Base-by-base conservation (phyloP, 805 yeast species). In the Kodamaea sagamina region DNA sequence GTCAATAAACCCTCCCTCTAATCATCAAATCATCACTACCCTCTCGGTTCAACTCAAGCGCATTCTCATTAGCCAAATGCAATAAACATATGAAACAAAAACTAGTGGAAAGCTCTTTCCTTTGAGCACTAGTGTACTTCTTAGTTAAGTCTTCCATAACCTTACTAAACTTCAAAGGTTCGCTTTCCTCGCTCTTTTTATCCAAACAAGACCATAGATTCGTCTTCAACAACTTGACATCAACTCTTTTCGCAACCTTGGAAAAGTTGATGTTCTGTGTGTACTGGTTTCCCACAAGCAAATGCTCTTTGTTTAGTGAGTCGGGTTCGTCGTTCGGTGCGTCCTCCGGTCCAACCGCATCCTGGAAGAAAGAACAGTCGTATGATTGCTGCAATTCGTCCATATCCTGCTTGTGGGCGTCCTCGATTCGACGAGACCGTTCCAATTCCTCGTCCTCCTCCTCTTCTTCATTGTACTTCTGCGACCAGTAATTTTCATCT, bases 361-460 rank as follows among this genome's bases (percentile, higher is more conserved):
- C 41, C 22, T 43, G 41, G 39, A 56, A 49, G 39, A 48, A 51
- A n/a, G 51, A 39, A 12, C 43, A 47, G 29, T 42, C 35, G 43
- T 51, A 25, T 25, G 59, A 55, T 32, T 54, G 54, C 13, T 57
- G 58, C 12, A 55, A 47, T 32, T 56, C 61, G 9, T 47, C 47
- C 19, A 49, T 36, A 38, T 54, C 59, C 25, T 47, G 44, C 27
- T 42, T 36, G 13, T 36, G 25, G 38, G 28, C 29, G 18, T 43
- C 49, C n/a, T 44, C 47, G 29, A 38, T 34, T 4, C 26, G 11
- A 11, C 43, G 9, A 4, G 43, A 32, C 9, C 18, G 22, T 22
- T 41, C 39, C 34, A 41, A 6, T 7, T 32, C 39, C 17, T 32
- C 43, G 15, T 24, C 16, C 3, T 13, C 34, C 18, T 28, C 32